Conservation (phyloP, 2,329 filamentous ascomycete species). For the Torrubiella hemipterigena region DNA sequence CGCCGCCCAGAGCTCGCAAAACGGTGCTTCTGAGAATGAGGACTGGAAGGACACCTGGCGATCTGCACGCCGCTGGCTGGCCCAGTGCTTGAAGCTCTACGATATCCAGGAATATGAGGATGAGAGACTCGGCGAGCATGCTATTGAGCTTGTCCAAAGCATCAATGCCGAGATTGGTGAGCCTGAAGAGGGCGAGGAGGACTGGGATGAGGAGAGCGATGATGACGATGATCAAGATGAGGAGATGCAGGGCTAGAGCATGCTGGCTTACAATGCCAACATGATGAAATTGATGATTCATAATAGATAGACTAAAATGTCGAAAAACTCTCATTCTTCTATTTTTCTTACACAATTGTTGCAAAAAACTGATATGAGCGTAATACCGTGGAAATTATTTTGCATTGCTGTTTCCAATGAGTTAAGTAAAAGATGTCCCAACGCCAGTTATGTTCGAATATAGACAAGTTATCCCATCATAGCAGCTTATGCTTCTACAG, state of each 20-base stretch:
- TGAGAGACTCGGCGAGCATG: slow-evolving; percentile 63
- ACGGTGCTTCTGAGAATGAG: slow-evolving; percentile 17
- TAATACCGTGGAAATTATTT: no score
- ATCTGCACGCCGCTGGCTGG: slow-evolving; percentile 72
- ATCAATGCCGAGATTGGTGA: slow-evolving; percentile 55
- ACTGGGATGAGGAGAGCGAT: slow-evolving; percentile 38
- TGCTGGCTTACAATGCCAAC: slow-evolving; percentile 27
- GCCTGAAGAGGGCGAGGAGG: slow-evolving; percentile 41
- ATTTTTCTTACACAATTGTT: no score
- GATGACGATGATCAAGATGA: slow-evolving; percentile 40
- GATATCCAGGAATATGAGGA: slow-evolving; percentile 73
- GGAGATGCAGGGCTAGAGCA: slow-evolving; percentile 43
- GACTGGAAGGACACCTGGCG: slow-evolving; percentile 54
- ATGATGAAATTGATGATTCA: slow-evolving; percentile 12
- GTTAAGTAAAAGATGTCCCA: no score
- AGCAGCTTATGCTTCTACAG: slow-evolving; percentile 41
- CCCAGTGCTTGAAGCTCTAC: slow-evolving; percentile 71
- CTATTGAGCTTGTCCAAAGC: slow-evolving; percentile 53
- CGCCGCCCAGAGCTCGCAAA: slow-evolving; percentile 21
- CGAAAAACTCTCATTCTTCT: no score
- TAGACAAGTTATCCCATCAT: slow-evolving; percentile 8
- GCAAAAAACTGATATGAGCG: no score
- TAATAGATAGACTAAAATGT: no score
- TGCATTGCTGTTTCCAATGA: no score
- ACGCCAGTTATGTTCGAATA: no score